Base-by-base conservation (phyloP, 1,284 basidiomycete genomes). In the Ceratobasidium sp. region DNA sequence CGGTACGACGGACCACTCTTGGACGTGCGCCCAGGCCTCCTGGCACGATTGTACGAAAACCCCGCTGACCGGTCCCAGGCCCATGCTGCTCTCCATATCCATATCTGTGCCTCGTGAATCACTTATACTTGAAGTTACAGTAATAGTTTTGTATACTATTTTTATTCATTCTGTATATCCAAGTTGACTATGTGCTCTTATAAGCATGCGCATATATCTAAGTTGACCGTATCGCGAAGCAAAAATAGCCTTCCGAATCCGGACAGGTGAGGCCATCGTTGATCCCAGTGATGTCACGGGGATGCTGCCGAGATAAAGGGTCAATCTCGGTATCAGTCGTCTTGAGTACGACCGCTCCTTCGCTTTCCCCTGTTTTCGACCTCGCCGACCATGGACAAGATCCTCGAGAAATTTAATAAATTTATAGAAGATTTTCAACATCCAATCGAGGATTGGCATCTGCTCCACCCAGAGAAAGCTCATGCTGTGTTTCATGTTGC, bases 401-500 rank as follows among this genome's bases (percentile, higher is more conserved):
- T 67, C 21, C 62, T 67, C 7, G 27, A 67, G 36, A 67, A 56
- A 56, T 67, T 67, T 19, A 56, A 56, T 39, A 46, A 67, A 33
- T 21, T 67, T 19, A 39, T 67, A 14, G 33, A 41, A 11, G 62
- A 67, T 11, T 3, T 19, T 19, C 52, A 67, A 53, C 42, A 56
- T 9, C 53, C 53, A 3, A 27, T 53, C 23, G 62, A 67, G 33
- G 21, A 56, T 21, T 56, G 50, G 53, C 62, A 67, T 44, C 39
- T 67, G 7, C 19, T 67, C 13, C 62, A 67, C 19, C 52, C 62
- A 25, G 62, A 67, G 25, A 67, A 67, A 21, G 16, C 52, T n/a
- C 33, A 67, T 21, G 46, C 52, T 1, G 47, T 66, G 3, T 71
- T 79, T 72, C 80, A 78, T 56, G 79, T 88, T 44, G 80, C 85